Base-by-base conservation (phyloP, 305 asterid genomes). In the Striga hermonthica region DNA sequence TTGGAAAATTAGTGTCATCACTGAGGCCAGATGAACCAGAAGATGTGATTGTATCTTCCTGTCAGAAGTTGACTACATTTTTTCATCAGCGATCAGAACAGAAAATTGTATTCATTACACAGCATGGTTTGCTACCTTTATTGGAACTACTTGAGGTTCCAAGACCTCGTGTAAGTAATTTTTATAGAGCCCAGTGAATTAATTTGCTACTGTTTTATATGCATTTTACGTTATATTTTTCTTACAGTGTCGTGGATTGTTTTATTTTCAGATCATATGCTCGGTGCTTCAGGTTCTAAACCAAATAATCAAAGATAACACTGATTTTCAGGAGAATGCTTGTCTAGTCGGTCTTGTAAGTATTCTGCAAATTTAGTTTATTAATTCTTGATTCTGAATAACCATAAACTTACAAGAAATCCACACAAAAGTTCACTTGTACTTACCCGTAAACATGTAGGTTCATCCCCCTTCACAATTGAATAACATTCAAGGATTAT, bases 311-410 rank as follows among this genome's bases (percentile, higher is more conserved):
- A 87, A 88, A 83, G 98, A 88, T 76, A 91, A 87, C 78, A 81
- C 93, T 8, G 99, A 88, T 71, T 81, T 83, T 79, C 96, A 85
- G 83, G 99, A 90, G 82, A 91, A 91, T 85, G 99, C 99, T 76
- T 91, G 99, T 78, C 90, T 94, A 53, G 91, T 91, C 57, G 99
- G 99, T 67, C 90, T 94, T 64, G 99, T 94, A 82, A 90, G 96
- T 84, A 72, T 58, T 71, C 55, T 64, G 68, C 50, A 57, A 38
- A 45, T 62, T 28, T 66, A 59, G 35, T 68, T 60, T 55, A 71
- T 60, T 64, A 53, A 37, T 10, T 54, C 57, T 39, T 63, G 10
- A 37, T 38, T 10, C 16, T 22, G 28, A 40, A 60, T 34, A 9
- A 0, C 31, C 31, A 22, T 22, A 22, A 22, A 22, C 31, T 22